Evolutionary conservation across 768 basidiomycete species (phyloP), one percentile per base, ranked within the genome.

Genomic region (Hortiboletus flavorubellus): DNA sequence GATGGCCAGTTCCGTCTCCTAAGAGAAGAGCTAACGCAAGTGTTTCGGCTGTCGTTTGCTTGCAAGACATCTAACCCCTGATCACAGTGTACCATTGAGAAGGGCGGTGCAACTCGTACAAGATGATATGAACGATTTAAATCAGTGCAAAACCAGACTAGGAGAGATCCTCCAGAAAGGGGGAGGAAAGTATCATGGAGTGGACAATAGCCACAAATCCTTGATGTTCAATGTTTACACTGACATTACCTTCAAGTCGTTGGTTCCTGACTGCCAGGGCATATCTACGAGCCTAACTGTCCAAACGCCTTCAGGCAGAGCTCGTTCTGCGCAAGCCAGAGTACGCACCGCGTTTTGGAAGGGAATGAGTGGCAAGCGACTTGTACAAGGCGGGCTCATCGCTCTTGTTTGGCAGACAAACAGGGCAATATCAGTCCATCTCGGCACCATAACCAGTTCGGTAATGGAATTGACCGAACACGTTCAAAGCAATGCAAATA

Each of bases 1-100:
- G 90, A 92, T 54, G 79, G 86, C 4, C 87, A 91, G 59, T 91
- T 87, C 67, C 81, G 89, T 34, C 75, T 91, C 0, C 71, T 91
- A 35, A 75, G 89, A 37, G 89, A 90, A 59, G 89, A 91, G 53
- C 70, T 87, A 16, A 86, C 78, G 81, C 86, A 61, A 23, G 81
- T 64, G 8, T 15, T 6, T n/a, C 2, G 2, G 4, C 43, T 43
- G 8, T 38, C 40, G 0, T 21, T 15, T 33, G 4, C 7, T 26
- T 30, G 31, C n/a, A 12, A 18, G 7, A n/a, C 34, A 46, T 34
- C 46, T 38, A 35, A 58, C 35, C 6, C 26, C 39, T 42, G 43
- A 37, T 37, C 51, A 3, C 47, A 84, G 84, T 5, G 82, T 84
- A 0, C 77, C 83, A 0, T 64, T 85, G 30, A 75, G 84, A 8